Evolutionary conservation across 331 rosid species (phyloP), one percentile per base, ranked within the genome.

Genomic region (Stylosanthes scabra): DNA sequence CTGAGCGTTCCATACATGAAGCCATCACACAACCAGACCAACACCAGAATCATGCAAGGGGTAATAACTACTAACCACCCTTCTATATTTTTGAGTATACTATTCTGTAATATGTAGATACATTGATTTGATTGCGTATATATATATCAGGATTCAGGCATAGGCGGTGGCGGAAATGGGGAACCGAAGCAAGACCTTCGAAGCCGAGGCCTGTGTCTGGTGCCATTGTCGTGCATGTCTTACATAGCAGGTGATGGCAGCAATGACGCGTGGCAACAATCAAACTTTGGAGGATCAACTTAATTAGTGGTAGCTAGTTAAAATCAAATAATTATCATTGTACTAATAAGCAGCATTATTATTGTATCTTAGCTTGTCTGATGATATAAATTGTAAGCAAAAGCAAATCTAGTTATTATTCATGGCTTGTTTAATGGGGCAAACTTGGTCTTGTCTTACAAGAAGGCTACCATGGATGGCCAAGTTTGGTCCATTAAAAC

Each of bases 1-100:
- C 63, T 93, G 15, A 93, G 98, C 83, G 96, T 90, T 57, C 98
- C 98, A 12, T 93, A 93, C 79, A 90, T 88, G 98, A 93, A 87
- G 78, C 75, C 89, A 47, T 80, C 88, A 0, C 79, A 85, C 67
- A 83, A 81, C 71, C 86, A 83, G 68, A 46, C 77, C 49, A 66
- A 45, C 34, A 66, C 41, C 34, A 84, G 83, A 83, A 51, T 75
- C 39, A 67, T 74, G 83, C 91, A 86, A 78, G 85, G 82, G 94
- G 97, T 92, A 75, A 77, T 70, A 5, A 1, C 37, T 55, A 9
- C 10, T 8, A 15, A 13, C 11, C 9, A 9, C 29, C 3, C 28
- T 31, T 31, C 5, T 31, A 0, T 31, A 2, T 31, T 41, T 72
- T 67, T 6, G n/a, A n/a, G n/a, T n/a, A n/a, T n/a, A n/a, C n/a